A percentile compares a stretch with the other conserved stretches of the same genome.
phyloP scores from a whole-genome alignment of 78 protist genomes.

The Dictyostelium citrinum region DNA sequence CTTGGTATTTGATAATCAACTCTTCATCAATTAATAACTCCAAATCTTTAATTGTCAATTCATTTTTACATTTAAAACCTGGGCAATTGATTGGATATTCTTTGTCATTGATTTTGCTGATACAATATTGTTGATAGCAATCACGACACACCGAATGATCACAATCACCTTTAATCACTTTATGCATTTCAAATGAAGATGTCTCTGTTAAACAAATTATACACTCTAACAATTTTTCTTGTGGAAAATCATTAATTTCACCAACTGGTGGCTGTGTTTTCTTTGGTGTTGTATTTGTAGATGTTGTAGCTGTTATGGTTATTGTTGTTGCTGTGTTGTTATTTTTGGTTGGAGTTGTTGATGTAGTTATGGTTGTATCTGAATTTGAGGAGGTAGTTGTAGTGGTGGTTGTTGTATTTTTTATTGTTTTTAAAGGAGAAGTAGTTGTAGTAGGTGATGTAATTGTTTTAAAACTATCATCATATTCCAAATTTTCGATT shows the following conservation, averaged over 20 bases:
- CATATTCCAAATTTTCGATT: neutral
- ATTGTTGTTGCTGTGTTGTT: neutral
- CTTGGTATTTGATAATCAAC: neutral
- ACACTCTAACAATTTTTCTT: constrained; percentile 16
- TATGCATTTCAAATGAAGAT: constrained; percentile 4
- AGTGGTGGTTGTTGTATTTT: neutral
- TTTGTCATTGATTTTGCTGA: constrained; percentile 36
- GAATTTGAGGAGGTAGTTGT: no score
- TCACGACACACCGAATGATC: constrained; percentile 13
- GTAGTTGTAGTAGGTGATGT: neutral
- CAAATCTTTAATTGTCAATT: constrained; percentile 5
- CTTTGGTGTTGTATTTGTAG: neutral
- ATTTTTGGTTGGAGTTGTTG: neutral
- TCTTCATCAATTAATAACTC: constrained; percentile 7
- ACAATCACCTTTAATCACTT: neutral
- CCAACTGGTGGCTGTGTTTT: neutral
- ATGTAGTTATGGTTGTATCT: neutral
- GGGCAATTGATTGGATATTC: constrained; percentile 60
- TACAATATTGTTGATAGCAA: constrained; percentile 29
- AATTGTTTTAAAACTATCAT: neutral
- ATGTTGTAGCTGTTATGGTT: neutral
- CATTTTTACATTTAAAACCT: constrained; percentile 24
- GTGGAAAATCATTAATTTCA: neutral
- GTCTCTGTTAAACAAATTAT: constrained; percentile 33
- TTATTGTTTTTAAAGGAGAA: neutral